Evolutionary conservation across 257 asterid genomes (phyloP), one percentile per base, ranked within the genome.

Genomic region (Solanum medicagineum): DNA sequence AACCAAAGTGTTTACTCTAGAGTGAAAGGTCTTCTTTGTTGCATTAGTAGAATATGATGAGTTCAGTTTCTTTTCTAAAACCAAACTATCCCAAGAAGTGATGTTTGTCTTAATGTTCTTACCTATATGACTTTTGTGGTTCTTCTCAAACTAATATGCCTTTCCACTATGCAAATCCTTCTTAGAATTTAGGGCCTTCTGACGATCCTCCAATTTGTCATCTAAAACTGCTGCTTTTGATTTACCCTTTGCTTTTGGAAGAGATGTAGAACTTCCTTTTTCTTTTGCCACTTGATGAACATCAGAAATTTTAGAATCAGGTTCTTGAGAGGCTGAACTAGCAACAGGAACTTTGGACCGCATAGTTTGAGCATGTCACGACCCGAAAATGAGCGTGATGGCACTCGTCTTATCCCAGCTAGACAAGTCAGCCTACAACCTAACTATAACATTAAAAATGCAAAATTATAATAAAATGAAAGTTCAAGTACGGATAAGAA

Each of bases 71-170:
- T 91, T 93, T 59, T 92, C 94, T 86, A 91, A 59, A 79, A 92
- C 93, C 97, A 93, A 89, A 85, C 90, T 91, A 75, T 93, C 92
- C 94, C 95, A 89, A 20, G 93, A 90, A 55, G 93, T 89, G 8
- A 92, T 90, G 81, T 88, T 93, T 59, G 96, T 92, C 90, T 93
- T 92, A 69, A 93, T 89, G 83, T 94, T 93, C 90, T 92, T 96
- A 11, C 92, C 80, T 49, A 87, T 80, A 17, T 93, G 93, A 7
- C 95, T 94, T 87, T 85, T 93, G 88, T 88, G 89, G 80, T 84
- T 90, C 83, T 93, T 94, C 89, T 93, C 95, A 60, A 91, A 87
- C 42, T 89, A 94, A 90, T 87, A 85, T 4, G 93, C 24, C 90
- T 90, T 94, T 84, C 93, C 93, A 62, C 93, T 92, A 86, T 88